Base-by-base conservation (phyloP, 2,329 filamentous ascomycete genomes). In the Aspergillus vadensis region DNA sequence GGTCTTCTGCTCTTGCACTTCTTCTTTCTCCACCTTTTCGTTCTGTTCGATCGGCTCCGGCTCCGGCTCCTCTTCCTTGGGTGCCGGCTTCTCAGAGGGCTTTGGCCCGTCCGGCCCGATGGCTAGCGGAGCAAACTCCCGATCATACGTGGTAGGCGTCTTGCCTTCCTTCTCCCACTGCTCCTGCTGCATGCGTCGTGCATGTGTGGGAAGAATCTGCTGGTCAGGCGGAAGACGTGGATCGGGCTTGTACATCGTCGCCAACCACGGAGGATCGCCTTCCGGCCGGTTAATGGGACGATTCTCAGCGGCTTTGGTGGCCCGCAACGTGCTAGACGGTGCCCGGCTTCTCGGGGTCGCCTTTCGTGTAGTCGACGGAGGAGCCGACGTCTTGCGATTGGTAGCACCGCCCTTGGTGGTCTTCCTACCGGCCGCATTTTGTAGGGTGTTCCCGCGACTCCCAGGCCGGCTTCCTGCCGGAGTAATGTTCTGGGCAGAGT, bases 211-310 rank as follows among this genome's bases (percentile, higher is more conserved):
- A 10, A 99, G 86, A 56, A 99, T 88, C 73, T 99, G 95, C 76
- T 99, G 91, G 63, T 99, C 95, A 0, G 92, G 95, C 5, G 95
- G 95, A 36, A 99, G 82, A 62, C 92, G 89, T 30, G 95, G 95
- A 73, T 99, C 95, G 0, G 95, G 95, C 72, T 96, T 96, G 77
- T 97, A 99, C 77, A 96, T 92, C 21, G 90, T 91, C 49, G 95
- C 86, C 77, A 98, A 86, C 95, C 95, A 99, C 55, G 95, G 95
- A 9, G 95, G 92, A 57, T 98, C 94, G 19, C 95, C 95, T 80
- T 98, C 95, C 0, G 93, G 93, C 44, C 88, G 86, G 72, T 91
- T 86, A 76, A 83, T 73, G 69, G 82, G 75, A 71, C 80, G 76
- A 49, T 68, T 83, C 23, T 86, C 79, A 14, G 85, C 85, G 47